Evolutionary conservation across 176 grass and related monocot species (phyloP).

Genomic region (Lolium rigidum): DNA sequence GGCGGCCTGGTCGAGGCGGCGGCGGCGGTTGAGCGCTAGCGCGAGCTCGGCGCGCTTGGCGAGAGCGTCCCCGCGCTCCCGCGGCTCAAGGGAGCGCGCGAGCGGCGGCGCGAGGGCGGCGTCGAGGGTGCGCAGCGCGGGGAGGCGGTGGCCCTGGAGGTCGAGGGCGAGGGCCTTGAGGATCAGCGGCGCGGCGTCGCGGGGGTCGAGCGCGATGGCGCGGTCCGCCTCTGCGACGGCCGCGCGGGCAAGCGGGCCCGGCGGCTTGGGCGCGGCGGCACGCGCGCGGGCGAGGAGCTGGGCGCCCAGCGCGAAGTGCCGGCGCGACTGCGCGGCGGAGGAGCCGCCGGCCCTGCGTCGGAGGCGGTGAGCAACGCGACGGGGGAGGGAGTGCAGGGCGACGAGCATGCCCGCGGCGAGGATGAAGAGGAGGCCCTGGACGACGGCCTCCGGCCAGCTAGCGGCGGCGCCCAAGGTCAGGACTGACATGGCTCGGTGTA

Average conservation of each 20-base stretch:
- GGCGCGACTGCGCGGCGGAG: slow-evolving; percentile 57
- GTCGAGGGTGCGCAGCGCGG: slow-evolving; percentile 72
- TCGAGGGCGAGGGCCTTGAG: slow-evolving; percentile 89
- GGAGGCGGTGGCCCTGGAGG: slow-evolving; percentile 69
- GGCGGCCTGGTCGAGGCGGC: slow-evolving; percentile 62
- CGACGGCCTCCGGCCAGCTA: slow-evolving; percentile 53
- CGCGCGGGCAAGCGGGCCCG: slow-evolving; percentile 42
- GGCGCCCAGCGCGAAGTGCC: slow-evolving; percentile 74
- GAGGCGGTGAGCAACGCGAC: slow-evolving; percentile 47
- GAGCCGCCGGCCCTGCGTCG: slow-evolving; percentile 41
- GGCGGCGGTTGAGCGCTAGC: slow-evolving; percentile 59
- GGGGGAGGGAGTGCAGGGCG: slow-evolving; percentile 73
- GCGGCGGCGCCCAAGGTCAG: slow-evolving; percentile 37
- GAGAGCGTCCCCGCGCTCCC: slow-evolving; percentile 81
- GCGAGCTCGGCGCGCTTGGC: slow-evolving; percentile 81
- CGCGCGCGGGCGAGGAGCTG: slow-evolving; percentile 81
- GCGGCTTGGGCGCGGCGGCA: slow-evolving; percentile 23
- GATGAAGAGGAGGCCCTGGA: slow-evolving; percentile 69
- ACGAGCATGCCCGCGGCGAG: slow-evolving; percentile 65
- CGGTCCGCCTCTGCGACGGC: slow-evolving; percentile 73
- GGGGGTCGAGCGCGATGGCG: slow-evolving; percentile 78
- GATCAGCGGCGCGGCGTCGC: slow-evolving; percentile 77
- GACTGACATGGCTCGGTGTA: slow-evolving; percentile 33
- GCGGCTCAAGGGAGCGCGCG: slow-evolving; percentile 57
- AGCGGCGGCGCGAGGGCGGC: slow-evolving; percentile 63